Conservation (phyloP, 108 stramenopile species). For the Nitzschia palea region DNA sequence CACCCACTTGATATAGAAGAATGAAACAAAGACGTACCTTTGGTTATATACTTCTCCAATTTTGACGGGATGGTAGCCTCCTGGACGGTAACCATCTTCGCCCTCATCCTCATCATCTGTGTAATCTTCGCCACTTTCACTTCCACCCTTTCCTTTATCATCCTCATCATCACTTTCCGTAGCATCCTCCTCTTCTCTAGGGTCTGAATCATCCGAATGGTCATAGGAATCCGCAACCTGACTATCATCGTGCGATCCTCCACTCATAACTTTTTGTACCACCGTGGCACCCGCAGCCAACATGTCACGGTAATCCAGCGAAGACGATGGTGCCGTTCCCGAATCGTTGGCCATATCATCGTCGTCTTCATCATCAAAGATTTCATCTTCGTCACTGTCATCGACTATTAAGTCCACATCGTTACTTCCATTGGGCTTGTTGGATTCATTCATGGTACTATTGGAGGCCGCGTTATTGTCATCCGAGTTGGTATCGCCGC, state of each 20-base stretch:
- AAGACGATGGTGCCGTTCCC: not conserved
- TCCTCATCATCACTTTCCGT: slow-evolving; percentile 22
- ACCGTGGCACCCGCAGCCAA: slow-evolving; percentile 19
- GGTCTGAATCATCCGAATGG: slow-evolving; percentile 8
- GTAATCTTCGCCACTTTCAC: slow-evolving; percentile 87
- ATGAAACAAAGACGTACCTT: slow-evolving; percentile 50
- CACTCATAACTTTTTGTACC: slow-evolving; percentile 21
- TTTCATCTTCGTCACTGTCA: slow-evolving; percentile 47
- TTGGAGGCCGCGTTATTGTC: slow-evolving; percentile 3
- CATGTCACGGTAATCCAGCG: slow-evolving; percentile 13
- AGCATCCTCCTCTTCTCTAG: slow-evolving; percentile 25
- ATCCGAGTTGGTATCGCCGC: slow-evolving; percentile 4
- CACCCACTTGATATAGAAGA: not conserved
- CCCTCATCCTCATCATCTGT: slow-evolving; percentile 95
- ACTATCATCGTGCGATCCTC: not conserved
- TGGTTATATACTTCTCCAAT: slow-evolving; percentile 93
- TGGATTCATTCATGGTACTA: slow-evolving; percentile 1
- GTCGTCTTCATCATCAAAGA: slow-evolving; percentile 43
- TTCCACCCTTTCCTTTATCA: slow-evolving; percentile 36
- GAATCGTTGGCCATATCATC: not conserved
- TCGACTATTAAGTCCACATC: slow-evolving; percentile 23
- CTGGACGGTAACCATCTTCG: slow-evolving; percentile 86
- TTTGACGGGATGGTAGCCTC: slow-evolving; percentile 96
- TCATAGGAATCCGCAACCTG: not conserved
- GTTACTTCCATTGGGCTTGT: slow-evolving; percentile 2